Base-by-base conservation (phyloP, 2,329 filamentous ascomycete species). In the Aspergillus arachidicola region DNA sequence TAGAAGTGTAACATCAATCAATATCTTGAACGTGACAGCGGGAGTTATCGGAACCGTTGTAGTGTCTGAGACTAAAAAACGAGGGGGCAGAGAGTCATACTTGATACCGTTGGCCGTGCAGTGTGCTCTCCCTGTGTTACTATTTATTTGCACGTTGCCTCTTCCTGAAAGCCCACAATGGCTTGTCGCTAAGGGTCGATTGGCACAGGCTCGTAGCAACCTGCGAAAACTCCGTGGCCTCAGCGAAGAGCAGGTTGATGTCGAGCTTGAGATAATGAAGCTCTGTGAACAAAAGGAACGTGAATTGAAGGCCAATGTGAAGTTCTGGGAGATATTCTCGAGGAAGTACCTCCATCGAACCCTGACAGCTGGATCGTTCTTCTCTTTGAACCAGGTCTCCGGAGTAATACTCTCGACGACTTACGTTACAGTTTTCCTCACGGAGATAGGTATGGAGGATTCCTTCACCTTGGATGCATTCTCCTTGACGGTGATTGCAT, bases 351-450 rank as follows among this genome's bases (percentile, higher is more conserved):
- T 79, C 54, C 71, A 72, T 57, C 75, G 77, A 19, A 79, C 77
- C 19, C 57, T 79, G 36, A 74, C 73, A 7, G 75, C 72, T 1
- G 76, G 76, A 4, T 73, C 76, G 1, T 75, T 78, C 58, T 76
- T 73, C 59, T 75, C 72, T 41, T 64, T 78, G 21, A 76, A 76
- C 53, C 77, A 79, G 57, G 70, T 79, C 23, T 75, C 75, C 6
- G 77, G 77, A 12, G 61, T 78, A 57, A 77, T 79, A 36, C 70
- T 79, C 10, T 75, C 74, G 26, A 75, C 72, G 1, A 78, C 76
- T 2, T 80, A 79, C 59, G 70, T 76, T 11, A 79, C 77, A 0
- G 72, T 79, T 54, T 76, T 79, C 58, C 71, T 79, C 12, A 73
- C 73, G 12, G 68, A 75, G 38, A 66, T 76, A 36, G 76, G 75